Evolutionary conservation across 768 basidiomycete genomes (phyloP), one percentile per base, ranked within the genome.

Genomic region (Chlorophyllum brunneum): DNA sequence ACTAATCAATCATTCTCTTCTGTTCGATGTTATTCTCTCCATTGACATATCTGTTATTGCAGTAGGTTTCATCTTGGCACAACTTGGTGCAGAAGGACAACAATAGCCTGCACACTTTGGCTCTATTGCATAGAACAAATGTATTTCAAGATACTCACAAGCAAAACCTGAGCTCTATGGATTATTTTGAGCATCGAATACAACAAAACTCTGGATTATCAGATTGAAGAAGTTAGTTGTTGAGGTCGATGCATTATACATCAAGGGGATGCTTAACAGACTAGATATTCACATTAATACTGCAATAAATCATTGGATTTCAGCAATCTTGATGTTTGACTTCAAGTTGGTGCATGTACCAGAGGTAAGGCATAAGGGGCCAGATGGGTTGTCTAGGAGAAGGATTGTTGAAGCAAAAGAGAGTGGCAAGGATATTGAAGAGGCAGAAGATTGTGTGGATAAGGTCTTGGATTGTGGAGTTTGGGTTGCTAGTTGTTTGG

Each of bases 191-290:
- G 65, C 69, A 2, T 26, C 61, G 6, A 51, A 52, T 8, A 16
- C 37, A 20, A 44, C 26, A n/a, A 26, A 54, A n/a, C 9, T 60
- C 0, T 60, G 55, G 18, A 42, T 63, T 2, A 51, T 61, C 29
- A 57, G 62, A 23, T 56, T 57, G 0, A 55, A 59, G 26, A 67
- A 63, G 2, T 54, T 76, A 0, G 44, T 58, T 16, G 60, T 76
- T 0, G 70, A 74, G 56, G 67, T 70, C 0, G 70, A 76, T 56
- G 72, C 70, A 0, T 59, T 68, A 27, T 70, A 70, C 51, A 72
- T 77, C 5, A 69, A 69, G 47, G 70, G 68, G n/a, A 76, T 75
- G 72, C 43, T 76, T 3, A 70, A 74, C 42, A 51, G 68, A 11
- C 72, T 73, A 0, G 70, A 75, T 30, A 20, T 69, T 0, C 63